Percentiles rank a stretch among this genome's conserved stretches.
phyloP scores from a whole-genome alignment of 2,329 filamentous ascomycete genomes.

The Clarireedia hainanense region DNA sequence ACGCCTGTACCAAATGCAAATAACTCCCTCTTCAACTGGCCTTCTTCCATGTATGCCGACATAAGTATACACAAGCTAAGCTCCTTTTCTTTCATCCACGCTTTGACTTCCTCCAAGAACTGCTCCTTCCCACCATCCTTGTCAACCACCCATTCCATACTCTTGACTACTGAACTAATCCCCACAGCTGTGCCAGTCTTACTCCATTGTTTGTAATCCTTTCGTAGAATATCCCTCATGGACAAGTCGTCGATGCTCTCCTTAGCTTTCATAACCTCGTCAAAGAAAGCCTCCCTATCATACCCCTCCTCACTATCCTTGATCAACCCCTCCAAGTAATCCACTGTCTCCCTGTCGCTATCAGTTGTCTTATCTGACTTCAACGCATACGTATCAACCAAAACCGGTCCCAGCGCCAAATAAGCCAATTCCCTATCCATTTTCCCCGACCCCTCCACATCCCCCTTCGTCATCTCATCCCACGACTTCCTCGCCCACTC shows the following conservation, averaged over 20 bases:
- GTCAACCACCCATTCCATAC: constrained; percentile 54
- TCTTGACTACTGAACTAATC: constrained; percentile 57
- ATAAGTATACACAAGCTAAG: constrained; percentile 61
- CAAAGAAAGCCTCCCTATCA: constrained; percentile 48
- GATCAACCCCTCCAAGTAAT: constrained; percentile 47
- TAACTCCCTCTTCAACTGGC: constrained; percentile 56
- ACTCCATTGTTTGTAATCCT: constrained; percentile 79
- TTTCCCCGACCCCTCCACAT: constrained; percentile 16
- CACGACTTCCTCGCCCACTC: constrained; percentile 50
- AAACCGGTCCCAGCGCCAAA: constrained; percentile 60
- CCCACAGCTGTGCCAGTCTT: constrained; percentile 51
- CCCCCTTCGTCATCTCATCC: constrained; percentile 42
- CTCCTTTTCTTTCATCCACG: constrained; percentile 47
- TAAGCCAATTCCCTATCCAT: constrained; percentile 54
- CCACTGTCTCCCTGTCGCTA: constrained; percentile 50
- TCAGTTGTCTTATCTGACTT: constrained; percentile 55
- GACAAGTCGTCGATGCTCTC: constrained; percentile 54
- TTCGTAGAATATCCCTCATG: constrained; percentile 62
- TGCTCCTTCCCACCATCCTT: constrained; percentile 36
- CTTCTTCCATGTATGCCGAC: constrained; percentile 52
- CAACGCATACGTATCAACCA: constrained; percentile 67
- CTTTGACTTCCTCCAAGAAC: constrained; percentile 41
- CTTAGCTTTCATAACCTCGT: constrained; percentile 55
- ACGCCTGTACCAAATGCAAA: constrained; percentile 56
- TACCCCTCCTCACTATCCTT: constrained; percentile 32